These are phyloP conservation scores for Emergomyces orientalis DNA, from an alignment of 2,329 filamentous ascomycete species.

Conservation along the genomic window DNA sequence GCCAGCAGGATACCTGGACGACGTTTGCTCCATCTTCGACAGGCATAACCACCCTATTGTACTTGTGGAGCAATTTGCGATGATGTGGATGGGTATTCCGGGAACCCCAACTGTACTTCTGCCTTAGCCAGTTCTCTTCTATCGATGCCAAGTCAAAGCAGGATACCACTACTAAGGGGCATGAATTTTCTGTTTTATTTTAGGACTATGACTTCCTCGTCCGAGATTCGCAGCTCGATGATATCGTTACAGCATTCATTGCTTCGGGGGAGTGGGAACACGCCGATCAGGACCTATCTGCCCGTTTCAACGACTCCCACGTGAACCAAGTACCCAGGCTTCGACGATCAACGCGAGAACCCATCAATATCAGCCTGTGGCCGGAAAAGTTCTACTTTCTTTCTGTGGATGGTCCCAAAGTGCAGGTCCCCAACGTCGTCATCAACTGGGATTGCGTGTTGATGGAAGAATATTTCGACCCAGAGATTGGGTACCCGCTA, in stretches of 20 bases:
- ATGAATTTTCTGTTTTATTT: neutral
- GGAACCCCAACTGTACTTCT: conserved; percentile 3
- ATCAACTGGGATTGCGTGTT: neutral
- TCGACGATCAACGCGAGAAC: neutral
- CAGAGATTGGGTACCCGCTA: neutral
- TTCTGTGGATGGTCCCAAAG: neutral
- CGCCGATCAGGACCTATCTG: neutral
- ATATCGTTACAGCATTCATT: conserved; percentile 2
- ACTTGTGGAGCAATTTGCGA: conserved; percentile 6
- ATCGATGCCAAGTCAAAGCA: neutral
- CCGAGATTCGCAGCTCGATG: conserved; percentile 2
- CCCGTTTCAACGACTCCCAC: neutral
- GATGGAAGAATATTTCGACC: conserved; percentile 4
- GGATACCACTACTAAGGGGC: neutral
- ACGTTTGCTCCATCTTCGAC: conserved; percentile 6
- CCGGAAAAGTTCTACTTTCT: conserved; percentile 8
- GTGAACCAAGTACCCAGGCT: neutral
- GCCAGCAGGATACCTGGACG: conserved; percentile 5
- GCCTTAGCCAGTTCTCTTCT: neutral
- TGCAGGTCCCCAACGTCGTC: conserved; percentile 5
- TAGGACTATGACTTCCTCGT: conserved; percentile 8
- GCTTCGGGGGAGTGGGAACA: conserved; percentile 4
- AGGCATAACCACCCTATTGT: conserved; percentile 5
- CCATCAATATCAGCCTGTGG: conserved; percentile 5
- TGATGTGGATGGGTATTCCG: conserved; percentile 7